Conservation (phyloP, 1,139 yeast species). For the Wickerhamomyces sp. region DNA sequence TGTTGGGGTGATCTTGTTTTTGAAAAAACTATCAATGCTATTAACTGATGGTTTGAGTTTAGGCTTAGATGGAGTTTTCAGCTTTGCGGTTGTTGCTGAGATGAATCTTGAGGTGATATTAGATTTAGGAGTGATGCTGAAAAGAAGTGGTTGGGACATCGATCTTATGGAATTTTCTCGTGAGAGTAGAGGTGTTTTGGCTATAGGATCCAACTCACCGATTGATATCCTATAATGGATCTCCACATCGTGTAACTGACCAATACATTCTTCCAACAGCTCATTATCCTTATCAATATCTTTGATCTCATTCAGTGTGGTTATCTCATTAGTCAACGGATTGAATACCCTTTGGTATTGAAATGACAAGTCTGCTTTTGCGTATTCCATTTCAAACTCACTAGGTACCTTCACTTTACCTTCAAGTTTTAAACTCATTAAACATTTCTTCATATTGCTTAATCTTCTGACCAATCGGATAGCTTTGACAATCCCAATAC, state of each 20-base stretch:
- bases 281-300: slow-evolving; percentile 28
- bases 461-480: slow-evolving; percentile 52
- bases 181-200: slow-evolving; percentile 39
- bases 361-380: slow-evolving; percentile 74
- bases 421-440: slow-evolving; percentile 55
- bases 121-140: not conserved
- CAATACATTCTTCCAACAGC: slow-evolving; percentile 56
- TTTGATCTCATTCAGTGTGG: slow-evolving; percentile 57
- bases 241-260: slow-evolving; percentile 41
- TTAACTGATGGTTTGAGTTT: not conserved
- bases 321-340: slow-evolving; percentile 44
- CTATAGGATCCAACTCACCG: slow-evolving; percentile 66
- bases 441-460: slow-evolving; percentile 46
- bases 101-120: not conserved
- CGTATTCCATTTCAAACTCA: slow-evolving; percentile 54
- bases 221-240: slow-evolving; percentile 53
- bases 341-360: slow-evolving; percentile 83
- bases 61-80: not conserved
- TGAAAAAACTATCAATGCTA: not conserved
- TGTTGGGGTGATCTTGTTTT: not conserved
- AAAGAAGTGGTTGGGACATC: not conserved
- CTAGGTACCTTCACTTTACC: slow-evolving; percentile 55
- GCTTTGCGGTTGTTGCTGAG: not conserved
- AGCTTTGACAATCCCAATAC: slow-evolving; percentile 79
- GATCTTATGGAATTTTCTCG: slow-evolving; percentile 27